Evolutionary conservation across 2,329 filamentous ascomycete genomes (phyloP), one percentile per base, ranked within the genome.

Genomic region (Sarocladiaceae sp.): DNA sequence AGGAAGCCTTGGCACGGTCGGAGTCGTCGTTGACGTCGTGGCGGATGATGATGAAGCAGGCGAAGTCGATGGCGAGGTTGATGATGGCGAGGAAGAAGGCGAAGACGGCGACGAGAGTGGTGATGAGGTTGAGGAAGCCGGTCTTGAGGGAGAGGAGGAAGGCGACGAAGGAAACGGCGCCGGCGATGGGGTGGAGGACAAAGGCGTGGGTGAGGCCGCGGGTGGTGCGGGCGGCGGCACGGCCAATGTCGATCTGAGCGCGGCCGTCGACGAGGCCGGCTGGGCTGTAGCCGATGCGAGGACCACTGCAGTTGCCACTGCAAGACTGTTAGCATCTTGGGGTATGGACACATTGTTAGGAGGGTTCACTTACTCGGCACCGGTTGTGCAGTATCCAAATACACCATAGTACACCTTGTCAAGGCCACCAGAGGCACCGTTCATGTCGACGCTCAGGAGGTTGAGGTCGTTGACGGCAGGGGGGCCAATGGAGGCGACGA

Each of bases 131-230:
- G 47, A 75, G 68, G 40, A 74, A 55, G 39, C 39, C 44, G 15
- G 43, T 19, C 39, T 42, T 32, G 5, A 50, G 41, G 40, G 43
- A 46, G 24, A 50, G 62, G 37, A 79, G 55, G 61, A 80, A 80
- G 47, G 76, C 74, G 49, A 81, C 64, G 63, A 82, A 81, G 52
- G 70, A 65, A 3, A 82, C 58, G 45, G 64, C 76, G 48, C 70
- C 68, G n/a, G 70, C 75, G 53, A 83, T 63, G 21, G 80, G 77
- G 63, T 83, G 79, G 47, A 83, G 68, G 43, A 83, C 61, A 76
- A 83, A 76, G 49, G 76, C 73, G 50, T 67, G 65, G 33, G 78
- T 81, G 32, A 82, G 66, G 21, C 60, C 64, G 50, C 68, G 68
- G 47, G 69, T 60, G 27, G 73, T 70, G 48, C 65, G 59, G 46